Evolutionary conservation across 2,329 filamentous ascomycete genomes (phyloP).

Genomic region (Fusarium piperis): DNA sequence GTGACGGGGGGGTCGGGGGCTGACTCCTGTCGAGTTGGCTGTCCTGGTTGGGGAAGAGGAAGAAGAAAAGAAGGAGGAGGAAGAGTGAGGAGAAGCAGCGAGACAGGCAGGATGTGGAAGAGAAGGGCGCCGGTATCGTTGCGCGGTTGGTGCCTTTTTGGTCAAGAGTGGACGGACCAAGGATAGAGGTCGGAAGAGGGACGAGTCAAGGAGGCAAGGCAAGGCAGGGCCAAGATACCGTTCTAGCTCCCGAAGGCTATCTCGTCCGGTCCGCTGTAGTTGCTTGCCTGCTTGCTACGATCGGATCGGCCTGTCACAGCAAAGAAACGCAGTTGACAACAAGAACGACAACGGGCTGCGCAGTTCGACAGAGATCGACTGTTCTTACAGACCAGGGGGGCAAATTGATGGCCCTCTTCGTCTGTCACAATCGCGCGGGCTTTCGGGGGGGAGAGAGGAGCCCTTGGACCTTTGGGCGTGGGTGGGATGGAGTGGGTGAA

Average conservation of each 20-base stretch:
- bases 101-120: constrained; percentile 18
- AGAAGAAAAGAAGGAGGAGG: constrained; percentile 12
- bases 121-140: constrained; percentile 19
- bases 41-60: neutral
- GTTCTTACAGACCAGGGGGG: constrained; percentile 34
- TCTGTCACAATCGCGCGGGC: constrained; percentile 20
- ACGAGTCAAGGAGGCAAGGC: constrained; percentile 5
- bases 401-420: constrained; percentile 8
- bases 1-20: constrained; percentile 23
- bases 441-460: constrained; percentile 22
- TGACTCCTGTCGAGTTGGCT: constrained; percentile 12
- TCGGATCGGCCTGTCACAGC: constrained; percentile 1
- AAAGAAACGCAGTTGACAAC: constrained; percentile 1
- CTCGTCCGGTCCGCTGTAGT: constrained; percentile 13
- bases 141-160: constrained; percentile 24
- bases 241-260: constrained; percentile 10
- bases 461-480: constrained; percentile 22
- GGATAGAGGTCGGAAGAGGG: constrained; percentile 21
- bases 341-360: constrained; percentile 1
- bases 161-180: constrained; percentile 26
- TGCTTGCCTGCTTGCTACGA: neutral
- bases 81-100: constrained; percentile 26
- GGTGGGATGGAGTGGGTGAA: constrained; percentile 8
- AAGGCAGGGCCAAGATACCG: neutral
- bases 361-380: constrained; percentile 26